Evolutionary conservation across 768 basidiomycete genomes (phyloP).

Genomic region (Phanerodontia chrysosporium): DNA sequence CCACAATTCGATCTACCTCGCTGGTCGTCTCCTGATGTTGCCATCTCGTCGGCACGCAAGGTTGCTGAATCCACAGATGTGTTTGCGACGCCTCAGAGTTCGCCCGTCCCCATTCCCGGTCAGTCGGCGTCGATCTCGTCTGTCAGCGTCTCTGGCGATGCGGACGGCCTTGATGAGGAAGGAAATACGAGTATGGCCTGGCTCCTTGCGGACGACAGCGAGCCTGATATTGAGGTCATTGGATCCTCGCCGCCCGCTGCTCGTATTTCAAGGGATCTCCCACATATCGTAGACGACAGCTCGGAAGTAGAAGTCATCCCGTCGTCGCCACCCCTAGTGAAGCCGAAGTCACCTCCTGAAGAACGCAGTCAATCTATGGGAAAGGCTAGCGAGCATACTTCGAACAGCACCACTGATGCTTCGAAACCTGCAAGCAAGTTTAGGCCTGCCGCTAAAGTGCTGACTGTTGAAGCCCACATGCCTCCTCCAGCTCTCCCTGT

Average conservation of each 20-base stretch:
- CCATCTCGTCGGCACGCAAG: not conserved
- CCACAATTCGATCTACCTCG: not conserved
- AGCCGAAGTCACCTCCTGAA: not conserved
- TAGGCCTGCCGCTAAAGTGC: not conserved
- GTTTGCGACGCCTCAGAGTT: not conserved
- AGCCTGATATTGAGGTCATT: constrained; percentile 43
- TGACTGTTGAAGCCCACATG: constrained; percentile 18
- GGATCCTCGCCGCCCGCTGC: constrained; percentile 40
- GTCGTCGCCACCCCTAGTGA: not conserved
- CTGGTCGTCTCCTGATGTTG: not conserved
- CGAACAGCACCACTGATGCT: not conserved
- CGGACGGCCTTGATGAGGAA: not conserved
- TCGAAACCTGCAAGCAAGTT: not conserved
- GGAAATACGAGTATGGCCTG: constrained; percentile 50
- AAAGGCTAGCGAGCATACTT: not conserved
- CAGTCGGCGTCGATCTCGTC: constrained; percentile 14
- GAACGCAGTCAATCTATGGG: not conserved
- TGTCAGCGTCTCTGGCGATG: constrained; percentile 11
- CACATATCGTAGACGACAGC: not conserved
- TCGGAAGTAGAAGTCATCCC: not conserved
- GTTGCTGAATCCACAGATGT: not conserved
- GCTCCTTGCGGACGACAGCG: constrained; percentile 65
- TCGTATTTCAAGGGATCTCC: not conserved
- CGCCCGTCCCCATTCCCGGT: not conserved
- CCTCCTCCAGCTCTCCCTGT: constrained; percentile 34